phyloP scores from a whole-genome alignment of 176 grass and related monocot species.

The Hordeum marinum region DNA sequence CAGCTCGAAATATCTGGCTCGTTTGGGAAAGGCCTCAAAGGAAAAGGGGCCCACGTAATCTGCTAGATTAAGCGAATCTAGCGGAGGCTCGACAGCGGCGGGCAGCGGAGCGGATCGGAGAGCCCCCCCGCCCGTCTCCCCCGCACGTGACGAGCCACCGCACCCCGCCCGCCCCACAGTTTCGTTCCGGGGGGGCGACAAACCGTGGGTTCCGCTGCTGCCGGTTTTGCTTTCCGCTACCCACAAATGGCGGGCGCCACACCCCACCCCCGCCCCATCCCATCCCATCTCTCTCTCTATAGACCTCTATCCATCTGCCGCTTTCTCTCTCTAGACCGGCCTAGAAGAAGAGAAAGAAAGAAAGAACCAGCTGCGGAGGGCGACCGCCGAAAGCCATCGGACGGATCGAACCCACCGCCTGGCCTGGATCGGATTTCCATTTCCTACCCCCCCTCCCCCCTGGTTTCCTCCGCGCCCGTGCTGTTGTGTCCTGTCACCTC shows the following conservation, averaged over 20 bases:
- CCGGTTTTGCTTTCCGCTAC: constrained; percentile 24
- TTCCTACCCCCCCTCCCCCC: no score
- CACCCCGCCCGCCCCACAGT: background rate
- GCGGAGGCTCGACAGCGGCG: no score
- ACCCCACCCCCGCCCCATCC: background rate
- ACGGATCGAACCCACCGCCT: background rate
- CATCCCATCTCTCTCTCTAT: background rate
- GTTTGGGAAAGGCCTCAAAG: no score
- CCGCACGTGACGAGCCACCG: no score
- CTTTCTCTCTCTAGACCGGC: background rate
- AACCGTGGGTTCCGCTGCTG: background rate
- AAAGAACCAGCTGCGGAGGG: background rate
- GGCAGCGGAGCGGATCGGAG: no score
- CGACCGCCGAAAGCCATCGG: background rate
- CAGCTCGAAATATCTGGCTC: no score
- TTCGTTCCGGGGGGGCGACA: background rate
- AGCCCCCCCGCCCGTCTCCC: no score
- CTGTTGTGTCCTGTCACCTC: background rate
- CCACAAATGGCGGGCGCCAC: constrained; percentile 4
- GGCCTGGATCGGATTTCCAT: no score
- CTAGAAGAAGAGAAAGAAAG: no score
- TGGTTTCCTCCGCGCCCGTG: background rate
- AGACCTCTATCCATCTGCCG: background rate
- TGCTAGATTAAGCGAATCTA: no score
- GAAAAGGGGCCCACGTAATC: no score